Base-by-base conservation (phyloP, 495 filamentous ascomycete genomes). In the Aspergillus steynii region DNA sequence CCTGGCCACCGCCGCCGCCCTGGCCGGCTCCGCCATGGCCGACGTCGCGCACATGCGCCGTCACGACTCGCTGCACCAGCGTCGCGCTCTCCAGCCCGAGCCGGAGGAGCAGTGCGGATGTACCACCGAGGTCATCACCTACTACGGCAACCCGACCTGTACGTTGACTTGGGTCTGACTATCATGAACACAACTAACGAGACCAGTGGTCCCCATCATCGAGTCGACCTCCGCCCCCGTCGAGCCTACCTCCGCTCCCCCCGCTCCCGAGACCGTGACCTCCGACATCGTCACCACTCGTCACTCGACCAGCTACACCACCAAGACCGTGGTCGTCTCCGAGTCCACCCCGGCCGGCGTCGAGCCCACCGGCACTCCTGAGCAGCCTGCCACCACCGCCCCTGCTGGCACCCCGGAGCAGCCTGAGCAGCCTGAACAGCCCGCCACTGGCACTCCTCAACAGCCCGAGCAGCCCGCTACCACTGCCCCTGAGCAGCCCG, bases 51-150 rank as follows among this genome's bases (percentile, higher is more conserved):
- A 85, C 74, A 71, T 83, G 69, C 83, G 86, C 68, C 84, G 82
- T 58, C 88, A 91, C 77, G 82, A 78, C 61, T 76, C 84, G 60
- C 65, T 83, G 69, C 82, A 90, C 79, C 70, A 80, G 68, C 76
- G 82, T 66, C 74, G 67, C 56, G 72, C 58, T 66, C 71, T 63
- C 37, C 74, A 63, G 65, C 58, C 69, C 51, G 51, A 58, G 29
- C 61, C 55, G 56, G 72, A 75, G 51, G 83, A 83, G 57, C 71
- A 70, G 56, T 89, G 88, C 57, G 83, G 78, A 56, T 94, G 90
- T 83, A 87, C 84, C 56, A 93, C 90, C 77, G 83, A 84, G 72
- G 83, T 85, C 58, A 81, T 84, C 67, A 81, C 83, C 59, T 75
- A 76, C 76, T 84, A 79, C 61, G 88, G 88, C 64, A 74, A 79